These are phyloP conservation scores for Echinosophora koreensis DNA, from an alignment of 306 rosid genomes.

Conservation along the genomic window DNA sequence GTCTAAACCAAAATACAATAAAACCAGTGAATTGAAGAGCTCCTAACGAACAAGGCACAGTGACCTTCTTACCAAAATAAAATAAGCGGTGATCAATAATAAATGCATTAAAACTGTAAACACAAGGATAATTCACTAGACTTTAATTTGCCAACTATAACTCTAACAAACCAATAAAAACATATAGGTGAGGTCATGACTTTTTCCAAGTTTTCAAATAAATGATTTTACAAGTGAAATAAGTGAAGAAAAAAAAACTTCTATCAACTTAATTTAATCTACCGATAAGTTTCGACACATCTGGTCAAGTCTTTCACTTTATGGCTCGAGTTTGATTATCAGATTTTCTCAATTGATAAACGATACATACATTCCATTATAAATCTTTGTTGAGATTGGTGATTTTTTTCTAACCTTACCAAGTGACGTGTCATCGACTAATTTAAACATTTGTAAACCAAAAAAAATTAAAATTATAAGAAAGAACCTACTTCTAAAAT, in stretches of 20 bases:
- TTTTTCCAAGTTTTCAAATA: not conserved
- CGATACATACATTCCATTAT: too few species aligned
- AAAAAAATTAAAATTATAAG: too few species aligned
- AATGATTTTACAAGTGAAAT: not conserved
- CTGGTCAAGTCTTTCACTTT: too few species aligned
- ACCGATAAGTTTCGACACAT: too few species aligned
- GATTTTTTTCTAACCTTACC: too few species aligned
- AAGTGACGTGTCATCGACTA: too few species aligned
- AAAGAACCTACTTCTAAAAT: not conserved
- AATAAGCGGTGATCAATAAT: slow-evolving; percentile 14
- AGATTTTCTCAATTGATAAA: too few species aligned
- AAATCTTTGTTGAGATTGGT: too few species aligned
- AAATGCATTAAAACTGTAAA: not conserved
- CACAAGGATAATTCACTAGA: not conserved
- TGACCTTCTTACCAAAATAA: slow-evolving; percentile 21
- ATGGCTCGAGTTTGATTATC: too few species aligned
- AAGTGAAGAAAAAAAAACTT: not conserved
- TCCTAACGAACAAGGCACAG: not conserved
- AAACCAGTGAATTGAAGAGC: slow-evolving; percentile 11
- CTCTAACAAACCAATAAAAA: not conserved
- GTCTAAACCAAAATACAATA: too few species aligned
- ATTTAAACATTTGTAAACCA: too few species aligned
- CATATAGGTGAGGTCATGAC: not conserved
- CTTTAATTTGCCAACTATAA: slow-evolving; percentile 21
- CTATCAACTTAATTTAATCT: not conserved